Evolutionary conservation across 352 stramenopile genomes (phyloP), one percentile per base, ranked within the genome.

Genomic region (Saprolegnia parasitica): DNA sequence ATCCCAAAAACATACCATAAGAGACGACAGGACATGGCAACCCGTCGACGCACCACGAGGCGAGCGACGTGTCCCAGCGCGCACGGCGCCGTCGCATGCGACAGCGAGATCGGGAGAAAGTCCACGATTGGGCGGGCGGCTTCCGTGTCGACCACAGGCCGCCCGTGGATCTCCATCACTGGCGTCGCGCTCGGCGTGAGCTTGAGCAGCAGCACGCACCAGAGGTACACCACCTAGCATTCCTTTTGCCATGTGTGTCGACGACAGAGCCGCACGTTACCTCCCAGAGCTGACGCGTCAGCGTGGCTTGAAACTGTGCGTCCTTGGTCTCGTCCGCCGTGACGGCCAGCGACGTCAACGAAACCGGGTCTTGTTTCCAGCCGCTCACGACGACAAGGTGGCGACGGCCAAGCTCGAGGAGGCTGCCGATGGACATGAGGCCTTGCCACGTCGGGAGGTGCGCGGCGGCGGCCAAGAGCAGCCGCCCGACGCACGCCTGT

Each of bases 61-160:
- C 42, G 35, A 4, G 35, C 42, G 5, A 67, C 13, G 60, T 67
- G 60, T 8, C 60, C 60, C 21, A 67, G 60, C 4, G 35, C 15
- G 23, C 60, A 67, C n/a, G 60, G 60, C 23, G 42, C 39, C 23
- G 39, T 24, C 11, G 32, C 60, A 10, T 55, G 21, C 16, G 60
- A 37, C 23, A 35, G 35, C 47, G 60, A 67, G 6, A 42, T 29
- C 32, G 60, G 35, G 15, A 57, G 18, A 23, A 63, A 67, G 20
- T 67, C 60, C 10, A 67, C 8, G 23, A 67, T 67, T 8, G 60
- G 60, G 20, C 60, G 60, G 16, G 60, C 60, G 32, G 60, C 60
- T 57, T 67, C 60, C 3, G 11, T 57, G 47, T 67, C 60, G 42
- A 67, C 39, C 18, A 50, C 21, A 8, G 23, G 20, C 9, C 21